Percentiles rank a stretch among this genome's conserved stretches.
Evolutionary conservation across 768 basidiomycete genomes (phyloP).

Genomic region (Auriscalpium orientale): DNA sequence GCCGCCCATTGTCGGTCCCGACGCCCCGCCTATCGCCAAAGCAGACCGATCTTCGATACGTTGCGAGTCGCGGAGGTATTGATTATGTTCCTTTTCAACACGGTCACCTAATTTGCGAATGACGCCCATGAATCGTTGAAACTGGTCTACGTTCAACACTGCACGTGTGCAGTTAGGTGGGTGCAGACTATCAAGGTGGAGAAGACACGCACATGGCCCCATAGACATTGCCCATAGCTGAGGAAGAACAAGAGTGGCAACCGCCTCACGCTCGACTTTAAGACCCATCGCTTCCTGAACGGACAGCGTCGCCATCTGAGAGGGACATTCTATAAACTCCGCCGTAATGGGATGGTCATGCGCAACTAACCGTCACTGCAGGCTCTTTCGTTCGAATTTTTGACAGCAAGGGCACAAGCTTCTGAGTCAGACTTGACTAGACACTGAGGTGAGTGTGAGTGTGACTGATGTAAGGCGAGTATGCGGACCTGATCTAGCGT

Average conservation of each 20-base stretch:
- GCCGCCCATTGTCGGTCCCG: slow-evolving; percentile 29
- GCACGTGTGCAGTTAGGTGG: not conserved
- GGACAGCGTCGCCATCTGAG: slow-evolving; percentile 75
- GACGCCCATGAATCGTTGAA: slow-evolving; percentile 85
- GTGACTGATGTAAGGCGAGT: not conserved
- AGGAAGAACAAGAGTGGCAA: slow-evolving; percentile 51
- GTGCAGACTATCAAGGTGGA: slow-evolving; percentile 3
- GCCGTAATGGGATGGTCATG: too few relatives aligned
- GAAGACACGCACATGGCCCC: slow-evolving; percentile 64
- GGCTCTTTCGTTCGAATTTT: slow-evolving; percentile 97
- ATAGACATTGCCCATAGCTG: slow-evolving; percentile 93
- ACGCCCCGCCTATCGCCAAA: slow-evolving; percentile 30
- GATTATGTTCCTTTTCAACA: slow-evolving; percentile 88
- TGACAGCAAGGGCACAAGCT: slow-evolving; percentile 87
- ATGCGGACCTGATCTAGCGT: slow-evolving; percentile 72
- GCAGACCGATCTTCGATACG: slow-evolving; percentile 76
- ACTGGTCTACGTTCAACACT: slow-evolving; percentile 84
- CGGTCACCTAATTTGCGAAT: slow-evolving; percentile 73
- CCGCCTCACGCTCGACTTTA: slow-evolving; percentile 87
- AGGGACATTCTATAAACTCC: not conserved
- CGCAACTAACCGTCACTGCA: slow-evolving; percentile 67
- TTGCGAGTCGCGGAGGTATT: slow-evolving; percentile 89
- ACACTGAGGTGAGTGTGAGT: not conserved
- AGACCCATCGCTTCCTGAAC: slow-evolving; percentile 96
- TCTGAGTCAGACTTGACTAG: slow-evolving; percentile 83